A percentile compares a stretch with the other conserved stretches of the same genome.
phyloP scores from a whole-genome alignment of 257 asterid species.

The Ehretia macrophylla region DNA sequence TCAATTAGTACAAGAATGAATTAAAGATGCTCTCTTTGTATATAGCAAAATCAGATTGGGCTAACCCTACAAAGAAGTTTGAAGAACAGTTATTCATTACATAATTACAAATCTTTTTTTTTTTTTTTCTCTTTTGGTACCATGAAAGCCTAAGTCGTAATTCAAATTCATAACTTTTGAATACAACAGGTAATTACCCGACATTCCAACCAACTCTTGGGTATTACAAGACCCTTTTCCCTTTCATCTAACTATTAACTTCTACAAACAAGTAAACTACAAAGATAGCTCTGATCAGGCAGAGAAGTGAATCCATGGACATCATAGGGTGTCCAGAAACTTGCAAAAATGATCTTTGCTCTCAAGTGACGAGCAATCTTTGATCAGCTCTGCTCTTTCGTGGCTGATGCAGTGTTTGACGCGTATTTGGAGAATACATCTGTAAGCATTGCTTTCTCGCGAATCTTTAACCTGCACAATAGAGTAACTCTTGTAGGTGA shows the following conservation, averaged over 20 bases:
- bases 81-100: neutral
- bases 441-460: constrained; percentile 63
- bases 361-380: too few relatives aligned
- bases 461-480: constrained; percentile 58
- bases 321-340: neutral
- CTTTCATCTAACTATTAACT: neutral
- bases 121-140: too few relatives aligned
- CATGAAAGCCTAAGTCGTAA: too few relatives aligned
- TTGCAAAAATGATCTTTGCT: neutral
- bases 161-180: too few relatives aligned
- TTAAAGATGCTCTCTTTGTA: neutral
- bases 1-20: too few relatives aligned
- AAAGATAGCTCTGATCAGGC: too few relatives aligned
- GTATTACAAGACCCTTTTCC: neutral
- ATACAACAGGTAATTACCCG: too few relatives aligned
- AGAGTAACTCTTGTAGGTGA: neutral
- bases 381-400: constrained; percentile 32
- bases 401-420: constrained; percentile 29
- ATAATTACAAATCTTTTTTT: neutral
- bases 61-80: neutral
- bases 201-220: too few relatives aligned
- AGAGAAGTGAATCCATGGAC: neutral
- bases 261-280: neutral
- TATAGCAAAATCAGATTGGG: neutral
- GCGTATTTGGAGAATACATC: constrained; percentile 78